Evolutionary conservation across 2,329 filamentous ascomycete species (phyloP).

Genomic region (Fusarium xylarioides): DNA sequence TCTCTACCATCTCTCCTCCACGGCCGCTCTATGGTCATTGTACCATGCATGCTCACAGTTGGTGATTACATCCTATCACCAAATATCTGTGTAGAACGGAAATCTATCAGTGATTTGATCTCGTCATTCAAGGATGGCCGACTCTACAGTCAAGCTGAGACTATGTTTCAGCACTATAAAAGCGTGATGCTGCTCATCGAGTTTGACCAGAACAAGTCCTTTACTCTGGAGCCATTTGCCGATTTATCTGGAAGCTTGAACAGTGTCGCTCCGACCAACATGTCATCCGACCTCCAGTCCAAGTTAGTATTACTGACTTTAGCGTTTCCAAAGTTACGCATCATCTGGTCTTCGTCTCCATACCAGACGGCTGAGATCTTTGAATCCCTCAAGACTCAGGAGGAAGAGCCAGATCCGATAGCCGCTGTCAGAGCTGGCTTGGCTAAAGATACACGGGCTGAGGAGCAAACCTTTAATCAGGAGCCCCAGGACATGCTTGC

Average conservation of each 20-base stretch:
- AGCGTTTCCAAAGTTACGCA: slow-evolving; percentile 86
- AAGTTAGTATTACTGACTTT: slow-evolving; percentile 93
- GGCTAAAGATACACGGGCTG: slow-evolving; percentile 62
- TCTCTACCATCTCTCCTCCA: slow-evolving; percentile 91
- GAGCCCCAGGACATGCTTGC: slow-evolving; percentile 91
- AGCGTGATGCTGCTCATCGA: slow-evolving; percentile 92
- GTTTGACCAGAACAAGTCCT: slow-evolving; percentile 96
- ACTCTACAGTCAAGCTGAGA: slow-evolving; percentile 89
- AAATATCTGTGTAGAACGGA: slow-evolving; percentile 91
- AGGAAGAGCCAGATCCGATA: slow-evolving; percentile 89
- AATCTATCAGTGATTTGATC: slow-evolving; percentile 91
- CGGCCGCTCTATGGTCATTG: slow-evolving; percentile 84
- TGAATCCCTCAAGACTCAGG: slow-evolving; percentile 87
- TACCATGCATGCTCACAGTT: slow-evolving; percentile 95
- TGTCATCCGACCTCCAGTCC: slow-evolving; percentile 80
- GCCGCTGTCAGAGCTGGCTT: slow-evolving; percentile 86
- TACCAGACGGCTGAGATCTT: slow-evolving; percentile 99
- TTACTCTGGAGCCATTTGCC: slow-evolving; percentile 86
- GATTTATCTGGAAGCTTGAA: slow-evolving; percentile 70
- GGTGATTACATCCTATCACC: slow-evolving; percentile 96
- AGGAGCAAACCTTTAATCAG: slow-evolving; percentile 79
- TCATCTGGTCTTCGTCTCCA: slow-evolving; percentile 93
- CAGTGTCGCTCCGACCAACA: slow-evolving; percentile 67
- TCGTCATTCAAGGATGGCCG: slow-evolving; percentile 91
- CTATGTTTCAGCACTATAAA: slow-evolving; percentile 94